Base-by-base conservation (phyloP, 2,329 filamentous ascomycete species). In the Seiridium cupressi region DNA sequence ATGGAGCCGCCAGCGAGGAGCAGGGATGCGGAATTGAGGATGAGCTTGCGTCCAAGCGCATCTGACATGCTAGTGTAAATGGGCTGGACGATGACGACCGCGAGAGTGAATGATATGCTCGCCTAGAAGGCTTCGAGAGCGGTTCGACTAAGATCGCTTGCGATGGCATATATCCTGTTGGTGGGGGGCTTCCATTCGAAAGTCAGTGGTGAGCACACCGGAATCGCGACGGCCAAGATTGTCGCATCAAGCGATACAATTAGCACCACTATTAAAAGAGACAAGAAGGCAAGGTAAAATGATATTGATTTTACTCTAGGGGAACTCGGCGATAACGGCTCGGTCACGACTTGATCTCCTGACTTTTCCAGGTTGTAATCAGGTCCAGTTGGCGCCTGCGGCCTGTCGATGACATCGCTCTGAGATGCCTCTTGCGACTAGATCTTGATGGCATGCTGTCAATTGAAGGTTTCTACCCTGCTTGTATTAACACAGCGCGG, bases 1-100 rank as follows among this genome's bases (percentile, higher is more conserved):
- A 73, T 61, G 47, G 67, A 76, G 53, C 75, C 77, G 49, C 63
- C 60, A 3, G 59, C 76, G 53, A 69, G 80, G 65, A 81, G 62
- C 2, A 63, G 10, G 34, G 69, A 67, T 13, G 68, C 64, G 11
- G 66, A 60, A 49, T 73, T 69, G 8, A 74, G 65, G 7, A 68
- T 67, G 1, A 62, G 60, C 54, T 73, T 74, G 42, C 73, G 71
- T 31, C 73, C 73, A 9, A 74, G 63, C 3, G 70, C 61, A 40
- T 72, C 67, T 13, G 72, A 74, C 13, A 71, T 60, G 53, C 64
- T 70, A 44, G 65, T 64, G 47, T 66, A 72, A 13, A 70, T 51
- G 3, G 69, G 69, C 40, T 69, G 64, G 9, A 65, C 68, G 35
- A 70, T 58, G 35, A 68, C 65, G 40, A 69, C 65, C 18, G 61